Evolutionary conservation across 139 green algal species (phyloP), one percentile per base, ranked within the genome.

Genomic region (Zygnema circumcarinatum): DNA sequence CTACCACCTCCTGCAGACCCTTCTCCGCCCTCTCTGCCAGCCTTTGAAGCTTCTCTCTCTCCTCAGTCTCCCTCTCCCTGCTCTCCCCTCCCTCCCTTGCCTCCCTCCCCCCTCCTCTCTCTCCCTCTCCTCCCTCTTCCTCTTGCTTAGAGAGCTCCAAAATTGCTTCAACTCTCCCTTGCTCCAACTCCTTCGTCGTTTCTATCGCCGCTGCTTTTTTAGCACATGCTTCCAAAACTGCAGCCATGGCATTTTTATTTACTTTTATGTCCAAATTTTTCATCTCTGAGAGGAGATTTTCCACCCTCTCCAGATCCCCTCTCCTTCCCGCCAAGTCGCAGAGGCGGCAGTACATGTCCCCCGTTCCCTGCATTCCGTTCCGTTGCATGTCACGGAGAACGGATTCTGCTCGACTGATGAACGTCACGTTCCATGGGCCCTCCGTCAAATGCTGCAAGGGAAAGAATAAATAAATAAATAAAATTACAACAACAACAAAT

Each of bases 381-480:
- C 38, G 36, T 1, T 79, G 35, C 80, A 86, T 86, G 54, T 86
- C 42, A 31, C 38, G 29, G 29, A 86, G 32, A 16, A 83, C 39
- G 2, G 7, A 20, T 53, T 83, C 75, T 7, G 47, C 47, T 7
- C 47, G 47, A 62, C 7, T 25, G 47, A 62, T 62, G 16, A 62
- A 62, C 7, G 47, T 62, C 16, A 16, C 16, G 16, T 62, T 62
- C 47, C 47, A 62, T 16, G 47, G 47, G 7, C 47, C 47, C 47
- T 62, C 47, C 7, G 7, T 62, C 47, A 62, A 62, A 62, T 62
- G 16, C 47, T 62, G 47, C 7, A 7, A 16, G 16, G 7, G 16
- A 62, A 16, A 62, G 16, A 62, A 62, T 25, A 25, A 62, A 62
- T 7, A 62, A 62, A 16, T 25, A 62, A 16, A 16, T 62, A 62